phyloP scores from a whole-genome alignment of 2,329 filamentous ascomycete species.

The Byssochlamys sp. region DNA sequence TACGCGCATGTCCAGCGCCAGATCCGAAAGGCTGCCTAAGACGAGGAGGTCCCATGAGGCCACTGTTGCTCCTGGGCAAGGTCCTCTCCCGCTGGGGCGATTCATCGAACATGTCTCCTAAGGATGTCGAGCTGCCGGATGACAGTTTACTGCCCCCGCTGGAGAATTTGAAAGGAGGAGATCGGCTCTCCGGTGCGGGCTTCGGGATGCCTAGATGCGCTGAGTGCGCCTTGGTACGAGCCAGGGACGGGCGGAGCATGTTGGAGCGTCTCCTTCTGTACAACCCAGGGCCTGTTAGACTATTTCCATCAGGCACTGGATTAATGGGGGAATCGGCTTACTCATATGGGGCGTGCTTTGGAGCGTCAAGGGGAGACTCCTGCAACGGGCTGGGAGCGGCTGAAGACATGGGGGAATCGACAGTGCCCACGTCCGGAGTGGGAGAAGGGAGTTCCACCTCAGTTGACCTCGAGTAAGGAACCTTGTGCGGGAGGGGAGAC shows the following conservation, averaged over 20 bases:
- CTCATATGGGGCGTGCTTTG: constrained; percentile 22
- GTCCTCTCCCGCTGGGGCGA: constrained; percentile 63
- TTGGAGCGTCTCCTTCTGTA: constrained; percentile 57
- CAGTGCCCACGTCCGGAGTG: constrained; percentile 48
- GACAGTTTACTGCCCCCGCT: constrained; percentile 44
- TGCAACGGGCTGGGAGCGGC: constrained; percentile 28
- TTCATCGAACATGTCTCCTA: constrained; percentile 71
- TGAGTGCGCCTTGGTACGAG: constrained; percentile 64
- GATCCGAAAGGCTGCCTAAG: constrained; percentile 54
- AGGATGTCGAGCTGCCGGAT: constrained; percentile 53
- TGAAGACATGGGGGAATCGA: constrained; percentile 31
- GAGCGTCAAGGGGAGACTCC: constrained; percentile 29
- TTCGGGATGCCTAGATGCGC: constrained; percentile 56
- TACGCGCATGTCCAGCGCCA: constrained; percentile 43
- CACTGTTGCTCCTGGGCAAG: constrained; percentile 51
- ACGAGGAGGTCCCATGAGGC: constrained; percentile 49
- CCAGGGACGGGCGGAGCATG: constrained; percentile 63
- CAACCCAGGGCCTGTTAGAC: constrained; percentile 13
- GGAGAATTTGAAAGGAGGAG: constrained; percentile 69
- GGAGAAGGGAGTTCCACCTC: constrained; percentile 64
- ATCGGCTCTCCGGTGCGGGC: constrained; percentile 52
- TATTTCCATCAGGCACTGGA: neutral
- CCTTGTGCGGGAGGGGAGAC: constrained; percentile 84
- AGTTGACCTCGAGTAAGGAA: constrained; percentile 50
- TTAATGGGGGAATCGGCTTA: constrained; percentile 17